Percentiles rank a stretch among this genome's conserved stretches.
phyloP scores from a whole-genome alignment of 1,284 basidiomycete genomes.

The Phellopilus nigrolimitatus region DNA sequence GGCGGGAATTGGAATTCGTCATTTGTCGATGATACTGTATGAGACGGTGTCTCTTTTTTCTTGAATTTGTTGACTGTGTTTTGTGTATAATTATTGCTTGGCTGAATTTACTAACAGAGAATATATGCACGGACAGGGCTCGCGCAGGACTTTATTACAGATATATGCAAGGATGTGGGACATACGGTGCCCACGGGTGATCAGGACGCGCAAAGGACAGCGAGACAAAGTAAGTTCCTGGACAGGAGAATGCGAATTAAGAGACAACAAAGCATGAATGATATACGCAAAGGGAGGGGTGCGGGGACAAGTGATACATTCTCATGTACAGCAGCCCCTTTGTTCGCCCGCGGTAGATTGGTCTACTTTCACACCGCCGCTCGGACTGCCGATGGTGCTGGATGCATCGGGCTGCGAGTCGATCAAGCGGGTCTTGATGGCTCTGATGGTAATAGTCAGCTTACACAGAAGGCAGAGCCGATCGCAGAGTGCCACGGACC shows the following conservation, averaged over 20 bases:
- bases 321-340: conserved; percentile 54
- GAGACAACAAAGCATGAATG: conserved; percentile 3
- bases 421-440: conserved; percentile 96
- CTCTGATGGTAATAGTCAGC: conserved; percentile 44
- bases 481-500: conserved; percentile 47
- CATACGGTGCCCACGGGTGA: conserved; percentile 1
- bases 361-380: conserved; percentile 61
- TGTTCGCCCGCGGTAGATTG: conserved; percentile 44
- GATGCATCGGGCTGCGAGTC: conserved; percentile 83
- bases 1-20: conserved; percentile 72
- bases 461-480: background rate
- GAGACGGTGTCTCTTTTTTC: conserved; percentile 1
- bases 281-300: conserved; percentile 1
- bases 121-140: conserved; percentile 1
- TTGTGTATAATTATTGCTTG: conserved; percentile 4
- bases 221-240: background rate
- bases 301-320: background rate
- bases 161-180: conserved; percentile 9
- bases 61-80: conserved; percentile 2
- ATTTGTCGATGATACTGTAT: conserved; percentile 10
- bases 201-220: background rate
- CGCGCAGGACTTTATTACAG: conserved; percentile 9
- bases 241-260: conserved; percentile 4
- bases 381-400: conserved; percentile 37
- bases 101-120: background rate